These are phyloP conservation scores for Cyclotella atomus DNA, from an alignment of 108 stramenopile species.

Conservation along the genomic window DNA sequence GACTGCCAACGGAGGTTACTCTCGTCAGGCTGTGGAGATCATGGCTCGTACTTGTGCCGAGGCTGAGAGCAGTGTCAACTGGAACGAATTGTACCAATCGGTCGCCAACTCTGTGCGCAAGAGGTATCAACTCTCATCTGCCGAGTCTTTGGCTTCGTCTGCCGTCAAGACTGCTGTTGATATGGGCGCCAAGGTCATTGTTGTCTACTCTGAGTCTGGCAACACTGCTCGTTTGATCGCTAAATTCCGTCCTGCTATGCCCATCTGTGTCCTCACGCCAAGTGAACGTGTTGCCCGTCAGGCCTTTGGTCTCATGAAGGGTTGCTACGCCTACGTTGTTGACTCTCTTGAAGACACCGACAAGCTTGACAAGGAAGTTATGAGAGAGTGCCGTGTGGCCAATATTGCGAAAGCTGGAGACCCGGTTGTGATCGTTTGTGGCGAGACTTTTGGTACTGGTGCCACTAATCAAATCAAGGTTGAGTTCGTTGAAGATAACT, in stretches of 20 bases:
- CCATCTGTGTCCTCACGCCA: constrained; percentile 59
- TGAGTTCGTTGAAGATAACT: constrained; percentile 16
- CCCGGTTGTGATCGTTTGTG: constrained; percentile 67
- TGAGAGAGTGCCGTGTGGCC: constrained; percentile 54
- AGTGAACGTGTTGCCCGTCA: constrained; percentile 58
- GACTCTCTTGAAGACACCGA: constrained; percentile 64
- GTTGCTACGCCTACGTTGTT: constrained; percentile 53
- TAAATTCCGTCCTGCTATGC: constrained; percentile 71
- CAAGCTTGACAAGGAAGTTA: constrained; percentile 61
- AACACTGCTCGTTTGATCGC: constrained; percentile 77
- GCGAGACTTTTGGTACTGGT: constrained; percentile 25
- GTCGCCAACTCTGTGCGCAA: constrained; percentile 62
- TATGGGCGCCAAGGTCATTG: constrained; percentile 77
- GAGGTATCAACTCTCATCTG: constrained; percentile 53
- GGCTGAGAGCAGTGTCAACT: constrained; percentile 76
- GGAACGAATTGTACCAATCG: constrained; percentile 69
- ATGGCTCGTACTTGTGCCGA: constrained; percentile 94
- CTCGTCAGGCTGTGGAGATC: constrained; percentile 85
- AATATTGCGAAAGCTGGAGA: constrained; percentile 76
- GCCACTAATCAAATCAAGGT: constrained; percentile 46
- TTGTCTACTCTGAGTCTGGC: constrained; percentile 91
- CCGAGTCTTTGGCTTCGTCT: constrained; percentile 91
- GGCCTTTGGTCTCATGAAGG: constrained; percentile 60
- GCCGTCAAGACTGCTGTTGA: constrained; percentile 95
- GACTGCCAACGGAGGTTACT: constrained; percentile 89